These are phyloP conservation scores for Sporothrix variecibatus DNA, from an alignment of 2,329 filamentous ascomycete genomes.

Conservation along the genomic window DNA sequence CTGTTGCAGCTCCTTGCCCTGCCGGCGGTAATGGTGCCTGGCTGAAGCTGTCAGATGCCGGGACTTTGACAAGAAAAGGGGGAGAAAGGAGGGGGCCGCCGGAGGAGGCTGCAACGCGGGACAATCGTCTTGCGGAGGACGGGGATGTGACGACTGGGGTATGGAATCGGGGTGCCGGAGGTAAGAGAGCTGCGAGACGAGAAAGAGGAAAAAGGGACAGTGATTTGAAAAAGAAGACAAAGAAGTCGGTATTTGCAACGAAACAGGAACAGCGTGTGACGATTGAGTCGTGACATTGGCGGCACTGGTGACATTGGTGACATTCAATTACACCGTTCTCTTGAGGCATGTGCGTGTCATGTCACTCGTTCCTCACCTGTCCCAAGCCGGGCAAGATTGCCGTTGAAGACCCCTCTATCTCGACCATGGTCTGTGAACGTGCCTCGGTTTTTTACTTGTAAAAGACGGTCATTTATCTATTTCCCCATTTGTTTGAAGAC, in stretches of 20 bases:
- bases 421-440: not conserved
- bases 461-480: not conserved
- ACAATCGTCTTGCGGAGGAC: not conserved
- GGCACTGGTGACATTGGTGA: not conserved
- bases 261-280: not conserved
- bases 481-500: not conserved
- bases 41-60: not conserved
- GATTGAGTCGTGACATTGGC: not conserved
- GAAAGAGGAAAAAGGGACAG: not conserved
- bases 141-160: slow-evolving; percentile 15
- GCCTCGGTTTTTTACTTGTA: not conserved
- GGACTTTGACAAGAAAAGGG: not conserved
- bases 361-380: not conserved
- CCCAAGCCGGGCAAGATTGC: slow-evolving; percentile 4
- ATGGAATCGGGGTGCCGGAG: not conserved
- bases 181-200: not conserved
- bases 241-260: not conserved
- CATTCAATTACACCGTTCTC: not conserved
- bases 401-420: not conserved
- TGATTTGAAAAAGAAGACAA: not conserved
- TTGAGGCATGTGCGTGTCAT: not conserved
- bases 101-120: not conserved
- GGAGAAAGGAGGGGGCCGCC: not conserved
- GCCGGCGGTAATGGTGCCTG: not conserved
- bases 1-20: not conserved